A percentile compares a stretch with the other conserved stretches of the same genome.
Conservation (phyloP, 2,329 filamentous ascomycete genomes). For the Colletotrichum cereale region DNA sequence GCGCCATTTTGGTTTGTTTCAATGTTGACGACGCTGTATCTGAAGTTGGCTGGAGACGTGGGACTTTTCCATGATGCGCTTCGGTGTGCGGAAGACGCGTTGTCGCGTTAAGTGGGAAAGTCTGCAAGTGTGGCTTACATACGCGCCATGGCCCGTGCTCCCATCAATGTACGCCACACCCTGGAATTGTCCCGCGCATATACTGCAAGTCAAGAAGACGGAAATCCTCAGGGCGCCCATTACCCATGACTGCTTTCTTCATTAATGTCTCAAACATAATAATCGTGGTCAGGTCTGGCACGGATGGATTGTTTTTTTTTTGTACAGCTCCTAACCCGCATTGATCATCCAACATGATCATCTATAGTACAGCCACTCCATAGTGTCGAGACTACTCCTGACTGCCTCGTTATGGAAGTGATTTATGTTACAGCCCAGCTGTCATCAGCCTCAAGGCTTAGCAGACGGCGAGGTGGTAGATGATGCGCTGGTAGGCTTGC, state of each 20-base stretch:
- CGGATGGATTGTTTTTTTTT: conserved; percentile 6
- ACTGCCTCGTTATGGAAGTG: background rate
- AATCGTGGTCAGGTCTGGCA: background rate
- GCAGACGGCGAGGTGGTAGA: conserved; percentile 52
- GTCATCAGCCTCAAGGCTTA: conserved; percentile 24
- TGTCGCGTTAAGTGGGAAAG: conserved; percentile 54
- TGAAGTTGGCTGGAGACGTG: conserved; percentile 25
- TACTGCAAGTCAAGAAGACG: background rate
- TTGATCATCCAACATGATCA: background rate
- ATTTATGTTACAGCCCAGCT: conserved; percentile 27
- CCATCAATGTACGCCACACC: background rate
- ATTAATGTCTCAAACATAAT: background rate
- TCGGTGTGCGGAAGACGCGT: conserved; percentile 44
- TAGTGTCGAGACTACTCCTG: conserved; percentile 6
- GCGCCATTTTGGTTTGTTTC: conserved; percentile 64
- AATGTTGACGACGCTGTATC: conserved; percentile 19
- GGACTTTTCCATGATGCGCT: conserved; percentile 37
- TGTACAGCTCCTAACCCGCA: conserved; percentile 10
- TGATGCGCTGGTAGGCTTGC: conserved; percentile 50
- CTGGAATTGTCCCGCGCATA: background rate
- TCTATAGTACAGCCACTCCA: conserved; percentile 38
- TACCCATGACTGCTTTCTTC: background rate
- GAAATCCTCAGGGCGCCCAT: background rate
- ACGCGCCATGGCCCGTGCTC: conserved; percentile 40
- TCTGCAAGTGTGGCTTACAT: conserved; percentile 36